Base-by-base conservation (phyloP, 768 basidiomycete species). In the Kwoniella newhampshirensis region DNA sequence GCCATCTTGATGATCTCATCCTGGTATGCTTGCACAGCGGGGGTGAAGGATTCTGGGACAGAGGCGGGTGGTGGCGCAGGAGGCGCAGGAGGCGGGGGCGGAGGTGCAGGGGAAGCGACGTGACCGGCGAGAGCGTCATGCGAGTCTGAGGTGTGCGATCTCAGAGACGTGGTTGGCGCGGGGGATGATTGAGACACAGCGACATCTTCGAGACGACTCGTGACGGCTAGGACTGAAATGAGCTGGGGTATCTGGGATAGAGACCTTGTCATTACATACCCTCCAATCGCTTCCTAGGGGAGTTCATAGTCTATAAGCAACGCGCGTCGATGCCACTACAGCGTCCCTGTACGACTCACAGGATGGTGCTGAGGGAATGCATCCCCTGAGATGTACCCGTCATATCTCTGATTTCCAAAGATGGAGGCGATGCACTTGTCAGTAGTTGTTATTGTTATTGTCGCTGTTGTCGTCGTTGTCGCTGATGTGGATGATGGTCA, bases 181-280 rank as follows among this genome's bases (percentile, higher is more conserved):
- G 64, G 45, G n/a, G 68, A 65, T 13, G 71, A 77, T 65, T 70
- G 66, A 15, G 82, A 79, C 37, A 82, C 80, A 35, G 87, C 87
- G 59, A 91, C 80, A 71, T 99, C 96, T 77, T 99, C 96, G 32
- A 99, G 84, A 30, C 96, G 85, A 41, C 88, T 89, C 5, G 91
- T 92, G 8, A 91, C 89, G 23, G 96, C 96, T 81, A 93, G 88
- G 48, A 91, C 13, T 42, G 17, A 18, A 18, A 35, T 43, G 28
- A 42, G 35, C 51, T 36, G 59, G 49, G 11, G 23, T 30, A 28
- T 13, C 5, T 11, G 12, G 17, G 28, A 37, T 37, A 23, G 23
- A 15, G 21, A 26, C 21, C n/a, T n/a, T n/a, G 7, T 26, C 7
- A 26, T 25, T 39, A 60, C 68, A 23, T 37, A 73, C 74, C 71